phyloP scores from a whole-genome alignment of 768 basidiomycete species.

The Tephrocybe rancida region DNA sequence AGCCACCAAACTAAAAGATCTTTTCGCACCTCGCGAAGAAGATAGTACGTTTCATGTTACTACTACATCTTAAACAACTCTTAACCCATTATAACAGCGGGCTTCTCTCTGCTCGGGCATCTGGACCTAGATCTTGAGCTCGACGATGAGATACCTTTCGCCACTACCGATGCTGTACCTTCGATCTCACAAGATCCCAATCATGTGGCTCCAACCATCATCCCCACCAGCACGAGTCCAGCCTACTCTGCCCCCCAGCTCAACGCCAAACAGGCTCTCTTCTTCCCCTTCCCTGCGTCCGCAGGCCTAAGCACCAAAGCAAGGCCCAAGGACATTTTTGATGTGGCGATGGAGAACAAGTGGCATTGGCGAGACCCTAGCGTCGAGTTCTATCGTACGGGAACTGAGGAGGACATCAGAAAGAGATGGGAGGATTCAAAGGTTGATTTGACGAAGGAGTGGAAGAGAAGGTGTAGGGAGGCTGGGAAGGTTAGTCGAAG shows the following conservation, averaged over 20 bases:
- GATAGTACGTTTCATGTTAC: constrained; percentile 47
- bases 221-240: constrained; percentile 10
- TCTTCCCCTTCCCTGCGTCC: constrained; percentile 56
- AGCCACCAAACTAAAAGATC: constrained; percentile 58
- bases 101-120: constrained; percentile 77
- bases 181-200: constrained; percentile 5
- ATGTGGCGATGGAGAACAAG: constrained; percentile 48
- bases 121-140: constrained; percentile 60
- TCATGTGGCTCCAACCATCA: constrained; percentile 9
- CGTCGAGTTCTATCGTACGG: constrained; percentile 50
- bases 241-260: constrained; percentile 33
- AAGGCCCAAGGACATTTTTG: constrained; percentile 47
- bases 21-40: constrained; percentile 72
- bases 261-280: constrained; percentile 57
- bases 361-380: constrained; percentile 48
- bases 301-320: constrained; percentile 26
- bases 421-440: constrained; percentile 73
- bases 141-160: constrained; percentile 18
- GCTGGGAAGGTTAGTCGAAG: constrained; percentile 67
- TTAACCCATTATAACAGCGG: constrained; percentile 34
- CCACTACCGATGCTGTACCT: constrained; percentile 12
- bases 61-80: not conserved
- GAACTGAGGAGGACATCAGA: constrained; percentile 61
- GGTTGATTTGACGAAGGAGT: constrained; percentile 67
- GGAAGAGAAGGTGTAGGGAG: constrained; percentile 79